These are phyloP conservation scores for Nitzschia inconspicua DNA, from an alignment of 108 stramenopile species.

Conservation along the genomic window DNA sequence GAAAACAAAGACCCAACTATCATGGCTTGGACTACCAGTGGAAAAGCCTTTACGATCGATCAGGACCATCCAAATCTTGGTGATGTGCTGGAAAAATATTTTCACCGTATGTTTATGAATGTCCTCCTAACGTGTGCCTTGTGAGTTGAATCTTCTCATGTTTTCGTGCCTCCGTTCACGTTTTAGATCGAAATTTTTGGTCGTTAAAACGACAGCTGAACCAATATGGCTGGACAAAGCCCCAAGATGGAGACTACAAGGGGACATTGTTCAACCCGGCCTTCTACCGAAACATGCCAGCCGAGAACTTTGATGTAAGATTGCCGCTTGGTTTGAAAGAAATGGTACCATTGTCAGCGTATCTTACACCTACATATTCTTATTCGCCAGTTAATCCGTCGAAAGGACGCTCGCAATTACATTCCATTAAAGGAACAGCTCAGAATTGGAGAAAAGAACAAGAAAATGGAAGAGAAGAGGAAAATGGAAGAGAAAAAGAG, in stretches of 20 bases:
- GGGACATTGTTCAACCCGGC: background rate
- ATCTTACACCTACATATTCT: too few species aligned
- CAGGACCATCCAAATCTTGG: background rate
- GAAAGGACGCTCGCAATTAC: too few species aligned
- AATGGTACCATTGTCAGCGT: background rate
- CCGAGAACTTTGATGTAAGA: background rate
- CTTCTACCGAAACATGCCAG: background rate
- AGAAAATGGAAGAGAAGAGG: background rate
- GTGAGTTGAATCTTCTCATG: background rate
- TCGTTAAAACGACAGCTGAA: slow-evolving; percentile 1
- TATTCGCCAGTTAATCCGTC: too few species aligned
- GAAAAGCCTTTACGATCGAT: slow-evolving; percentile 5
- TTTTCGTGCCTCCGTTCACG: background rate
- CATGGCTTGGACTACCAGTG: slow-evolving; percentile 11
- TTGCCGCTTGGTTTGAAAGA: background rate
- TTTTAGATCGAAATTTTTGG: background rate
- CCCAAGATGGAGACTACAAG: background rate
- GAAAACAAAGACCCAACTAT: background rate
- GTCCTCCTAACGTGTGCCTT: background rate
- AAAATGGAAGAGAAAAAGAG: background rate
- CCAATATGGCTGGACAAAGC: slow-evolving; percentile 11
- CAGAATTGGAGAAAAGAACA: background rate
- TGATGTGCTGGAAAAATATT: background rate
- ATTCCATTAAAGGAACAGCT: background rate
- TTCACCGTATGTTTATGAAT: slow-evolving; percentile 1